Base-by-base conservation (phyloP, 768 basidiomycete genomes). In the Russula vinacea region DNA sequence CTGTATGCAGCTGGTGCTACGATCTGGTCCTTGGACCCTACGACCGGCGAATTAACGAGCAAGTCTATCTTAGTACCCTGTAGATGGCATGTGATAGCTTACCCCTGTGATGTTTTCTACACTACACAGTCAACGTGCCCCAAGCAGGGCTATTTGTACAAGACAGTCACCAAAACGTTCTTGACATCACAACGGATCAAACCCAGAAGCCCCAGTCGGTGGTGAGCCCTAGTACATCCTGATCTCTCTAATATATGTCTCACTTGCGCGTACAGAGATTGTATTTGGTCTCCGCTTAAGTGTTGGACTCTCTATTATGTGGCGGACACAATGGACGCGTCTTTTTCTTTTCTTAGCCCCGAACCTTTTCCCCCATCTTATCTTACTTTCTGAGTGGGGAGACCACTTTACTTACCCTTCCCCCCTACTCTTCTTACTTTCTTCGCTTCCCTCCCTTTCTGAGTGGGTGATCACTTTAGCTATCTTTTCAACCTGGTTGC, bases 1-100 rank as follows among this genome's bases (percentile, higher is more conserved):
- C n/a, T n/a, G n/a, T 6, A 22, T 39, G 37, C 37, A 64, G 63
- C 63, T 22, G 52, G 35, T 19, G 57, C 63, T 2, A 14, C n/a
- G 5, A 22, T 54, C 29, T 64, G 63, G 63, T 40, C 51, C 32
- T n/a, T n/a, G 7, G 16, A 49, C 16, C 1, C 2, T 13, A 3
- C 9, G 3, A 60, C 63, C 3, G 1, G 17, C 11, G 63, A 60
- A 33, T 29, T 64, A 7, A 64, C 58, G 22, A 9, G 63, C 29
- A 56, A 47, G 63, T 56, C 58, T 4, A 49, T 33, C 11, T 42
- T 45, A 47, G 24, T n/a, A 2, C 1, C 16, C n/a, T 14, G 6
- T 29, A 22, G 40, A 19, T 32, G 26, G 53, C 50, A 2, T 19
- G n/a, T 19, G 9, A n/a, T n/a, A n/a, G 19, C 19, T 44, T 4